Conservation (phyloP, 2,329 filamentous ascomycete species). For the Fusarium avenaceum region DNA sequence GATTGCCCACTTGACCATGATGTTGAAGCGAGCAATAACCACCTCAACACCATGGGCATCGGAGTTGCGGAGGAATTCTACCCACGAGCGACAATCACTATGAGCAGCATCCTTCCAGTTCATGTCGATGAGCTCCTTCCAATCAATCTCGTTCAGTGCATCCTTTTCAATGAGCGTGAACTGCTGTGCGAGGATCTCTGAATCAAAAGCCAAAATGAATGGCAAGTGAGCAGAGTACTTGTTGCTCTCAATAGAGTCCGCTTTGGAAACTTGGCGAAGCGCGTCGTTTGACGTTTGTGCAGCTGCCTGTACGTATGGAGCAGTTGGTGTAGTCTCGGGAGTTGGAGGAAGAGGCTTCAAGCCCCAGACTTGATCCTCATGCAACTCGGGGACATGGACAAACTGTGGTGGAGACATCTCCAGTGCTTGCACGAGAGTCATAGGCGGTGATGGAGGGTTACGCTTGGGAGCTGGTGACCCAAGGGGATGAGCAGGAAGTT, state of each 20-base stretch:
- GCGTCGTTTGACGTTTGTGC: conserved; percentile 54
- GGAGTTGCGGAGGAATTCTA: conserved; percentile 80
- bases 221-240: conserved; percentile 75
- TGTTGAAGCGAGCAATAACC: conserved; percentile 87
- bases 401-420: conserved; percentile 47
- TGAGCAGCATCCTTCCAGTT: conserved; percentile 80
- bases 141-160: conserved; percentile 86
- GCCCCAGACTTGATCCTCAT: conserved; percentile 45
- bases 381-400: conserved; percentile 44
- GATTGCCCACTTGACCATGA: conserved; percentile 88
- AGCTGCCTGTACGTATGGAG: conserved; percentile 53
- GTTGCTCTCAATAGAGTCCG: conserved; percentile 49
- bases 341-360: conserved; percentile 55
- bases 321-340: conserved; percentile 63
- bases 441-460: conserved; percentile 49
- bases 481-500: conserved; percentile 55
- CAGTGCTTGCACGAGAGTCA: conserved; percentile 47
- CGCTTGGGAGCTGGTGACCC: conserved; percentile 52
- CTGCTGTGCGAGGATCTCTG: conserved; percentile 82
- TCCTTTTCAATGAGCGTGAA: conserved; percentile 90
- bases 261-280: conserved; percentile 53
- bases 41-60: conserved; percentile 84
- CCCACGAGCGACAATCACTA: conserved; percentile 80
- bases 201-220: conserved; percentile 85
- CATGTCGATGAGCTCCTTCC: conserved; percentile 88